Conservation (phyloP, 306 rosid genomes). For the Quercus rubra region DNA sequence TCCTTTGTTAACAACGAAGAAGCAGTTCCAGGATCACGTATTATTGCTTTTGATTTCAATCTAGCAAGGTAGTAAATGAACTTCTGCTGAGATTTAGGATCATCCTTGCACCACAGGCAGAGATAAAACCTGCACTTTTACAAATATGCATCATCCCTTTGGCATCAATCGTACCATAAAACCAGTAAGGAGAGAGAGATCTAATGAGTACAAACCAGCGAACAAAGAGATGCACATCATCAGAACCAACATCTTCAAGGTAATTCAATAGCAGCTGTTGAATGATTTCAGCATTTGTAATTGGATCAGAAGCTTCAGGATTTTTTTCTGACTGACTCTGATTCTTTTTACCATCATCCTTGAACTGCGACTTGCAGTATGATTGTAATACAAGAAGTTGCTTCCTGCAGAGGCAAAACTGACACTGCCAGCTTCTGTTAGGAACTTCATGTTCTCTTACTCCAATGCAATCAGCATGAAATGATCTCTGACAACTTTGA, state of each 20-base stretch:
- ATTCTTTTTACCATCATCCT: conserved; percentile 49
- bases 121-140: conserved; percentile 79
- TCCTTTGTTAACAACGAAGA: conserved; percentile 72
- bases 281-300: conserved; percentile 63
- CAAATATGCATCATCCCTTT: conserved; percentile 26
- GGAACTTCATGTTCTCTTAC: conserved; percentile 71
- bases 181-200: conserved; percentile 21
- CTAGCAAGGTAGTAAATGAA: conserved; percentile 61
- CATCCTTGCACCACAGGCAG: conserved; percentile 93
- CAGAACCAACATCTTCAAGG: conserved; percentile 78
- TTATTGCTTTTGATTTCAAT: conserved; percentile 79
- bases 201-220: conserved; percentile 71
- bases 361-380: conserved; percentile 70
- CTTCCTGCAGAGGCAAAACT: conserved; percentile 73
- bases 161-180: conserved; percentile 19
- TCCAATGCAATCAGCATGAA: conserved; percentile 88
- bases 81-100: conserved; percentile 72
- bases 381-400: conserved; percentile 83
- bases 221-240: conserved; percentile 83
- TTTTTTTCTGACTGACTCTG: conserved; percentile 36
- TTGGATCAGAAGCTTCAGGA: conserved; percentile 33
- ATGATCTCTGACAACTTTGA: conserved; percentile 73
- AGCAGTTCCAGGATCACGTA: conserved; percentile 68
- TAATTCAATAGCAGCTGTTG: conserved; percentile 92
- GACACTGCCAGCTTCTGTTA: conserved; percentile 77